phyloP scores from a whole-genome alignment of 768 basidiomycete genomes.

The Cystobasidiopsis lactophilus region DNA sequence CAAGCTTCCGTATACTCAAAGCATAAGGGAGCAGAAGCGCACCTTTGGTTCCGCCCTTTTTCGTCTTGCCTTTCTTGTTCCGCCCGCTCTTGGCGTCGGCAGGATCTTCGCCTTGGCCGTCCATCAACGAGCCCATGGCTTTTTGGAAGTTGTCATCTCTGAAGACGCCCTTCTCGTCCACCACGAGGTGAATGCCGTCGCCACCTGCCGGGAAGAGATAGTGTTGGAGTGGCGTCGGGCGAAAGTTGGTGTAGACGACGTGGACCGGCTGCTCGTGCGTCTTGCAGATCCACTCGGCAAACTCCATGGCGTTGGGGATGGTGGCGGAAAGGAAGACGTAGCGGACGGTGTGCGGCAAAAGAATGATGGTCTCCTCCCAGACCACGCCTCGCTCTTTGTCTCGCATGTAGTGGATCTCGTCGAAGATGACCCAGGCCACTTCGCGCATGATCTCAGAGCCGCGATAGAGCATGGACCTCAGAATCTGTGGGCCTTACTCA shows the following conservation, averaged over 20 bases:
- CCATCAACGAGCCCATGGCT: conserved; percentile 68
- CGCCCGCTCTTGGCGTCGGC: conserved; percentile 66
- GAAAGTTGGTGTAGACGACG: conserved; percentile 96
- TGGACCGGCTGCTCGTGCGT: conserved; percentile 96
- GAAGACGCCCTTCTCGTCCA: conserved; percentile 97
- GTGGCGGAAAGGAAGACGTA: conserved; percentile 98
- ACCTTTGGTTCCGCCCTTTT: conserved; percentile 89
- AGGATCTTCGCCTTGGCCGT: conserved; percentile 29
- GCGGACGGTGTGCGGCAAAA: conserved; percentile 83
- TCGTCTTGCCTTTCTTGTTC: conserved; percentile 75
- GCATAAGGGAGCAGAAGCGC: conserved; percentile 13
- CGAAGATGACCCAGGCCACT: conserved; percentile 99
- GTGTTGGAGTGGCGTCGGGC: conserved; percentile 91
- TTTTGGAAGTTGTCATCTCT: conserved; percentile 92
- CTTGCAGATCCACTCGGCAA: conserved; percentile 96
- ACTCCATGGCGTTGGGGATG: conserved; percentile 98
- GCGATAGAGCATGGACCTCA: conserved; percentile 94
- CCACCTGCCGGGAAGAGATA: conserved; percentile 93
- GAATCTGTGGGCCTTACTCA: conserved; percentile 38
- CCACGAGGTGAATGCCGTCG: conserved; percentile 89
- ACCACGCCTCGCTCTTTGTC: conserved; percentile 98
- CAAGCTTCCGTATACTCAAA: no score
- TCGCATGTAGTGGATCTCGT: conserved; percentile 99
- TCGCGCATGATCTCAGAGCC: conserved; percentile 98
- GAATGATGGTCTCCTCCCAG: conserved; percentile 97